These are phyloP conservation scores for Niebla homalea DNA, from an alignment of 495 filamentous ascomycete genomes.

Conservation along the genomic window DNA sequence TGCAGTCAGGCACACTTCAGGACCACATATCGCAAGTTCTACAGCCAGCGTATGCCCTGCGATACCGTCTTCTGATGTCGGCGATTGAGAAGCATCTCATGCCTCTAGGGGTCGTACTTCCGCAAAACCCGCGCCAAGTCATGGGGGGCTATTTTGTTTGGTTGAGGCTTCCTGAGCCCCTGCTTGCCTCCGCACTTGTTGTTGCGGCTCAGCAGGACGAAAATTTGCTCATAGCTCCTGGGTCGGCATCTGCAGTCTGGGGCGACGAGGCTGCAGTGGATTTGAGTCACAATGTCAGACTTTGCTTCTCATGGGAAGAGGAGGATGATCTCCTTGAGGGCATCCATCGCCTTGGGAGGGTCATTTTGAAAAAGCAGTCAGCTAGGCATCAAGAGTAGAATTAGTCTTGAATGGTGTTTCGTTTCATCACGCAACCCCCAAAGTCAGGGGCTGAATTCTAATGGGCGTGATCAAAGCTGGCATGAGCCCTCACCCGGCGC, in stretches of 20 bases:
- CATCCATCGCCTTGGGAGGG: constrained; percentile 42
- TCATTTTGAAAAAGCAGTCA: constrained; percentile 8
- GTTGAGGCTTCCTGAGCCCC: constrained; percentile 44
- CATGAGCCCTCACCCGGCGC: constrained; percentile 4
- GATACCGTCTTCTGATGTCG: constrained; percentile 39
- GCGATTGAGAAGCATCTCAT: constrained; percentile 43
- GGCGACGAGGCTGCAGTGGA: constrained; percentile 35
- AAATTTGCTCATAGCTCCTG: constrained; percentile 49
- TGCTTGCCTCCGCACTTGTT: constrained; percentile 42
- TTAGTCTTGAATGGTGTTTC: too few species aligned
- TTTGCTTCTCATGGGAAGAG: constrained; percentile 69
- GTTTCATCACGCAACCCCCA: too few species aligned
- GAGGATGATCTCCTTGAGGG: constrained; percentile 56
- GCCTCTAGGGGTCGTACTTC: constrained; percentile 43
- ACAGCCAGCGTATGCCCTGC: constrained; percentile 38
- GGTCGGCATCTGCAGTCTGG: constrained; percentile 52
- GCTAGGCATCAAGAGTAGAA: background rate
- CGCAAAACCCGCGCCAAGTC: constrained; percentile 20
- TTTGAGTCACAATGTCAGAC: constrained; percentile 43
- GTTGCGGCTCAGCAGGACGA: constrained; percentile 38
- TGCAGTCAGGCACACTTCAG: constrained; percentile 38
- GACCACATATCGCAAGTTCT: constrained; percentile 35
- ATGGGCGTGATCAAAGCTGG: too few species aligned
- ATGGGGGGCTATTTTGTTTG: constrained; percentile 74
- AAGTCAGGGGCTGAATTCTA: background rate